Conservation (phyloP, 2,329 filamentous ascomycete genomes). For the Rasamsonia emersonii region DNA sequence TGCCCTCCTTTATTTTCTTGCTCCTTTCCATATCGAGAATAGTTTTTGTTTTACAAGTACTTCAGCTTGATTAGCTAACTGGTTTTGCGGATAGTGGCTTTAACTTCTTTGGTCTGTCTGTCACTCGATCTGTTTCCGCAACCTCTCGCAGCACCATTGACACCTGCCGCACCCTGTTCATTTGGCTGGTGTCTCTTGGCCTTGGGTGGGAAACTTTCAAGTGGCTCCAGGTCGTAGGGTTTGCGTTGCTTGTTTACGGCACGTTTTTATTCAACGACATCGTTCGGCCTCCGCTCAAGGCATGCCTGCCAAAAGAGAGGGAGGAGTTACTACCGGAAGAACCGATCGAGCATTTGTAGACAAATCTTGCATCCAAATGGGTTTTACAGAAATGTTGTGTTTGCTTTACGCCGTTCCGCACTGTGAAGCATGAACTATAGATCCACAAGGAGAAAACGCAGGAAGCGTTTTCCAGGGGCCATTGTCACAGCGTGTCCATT, state of each 20-base stretch:
- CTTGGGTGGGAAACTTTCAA: slow-evolving; percentile 98
- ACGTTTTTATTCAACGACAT: slow-evolving; percentile 96
- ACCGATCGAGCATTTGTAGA: slow-evolving; percentile 63
- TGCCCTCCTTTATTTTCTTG: slow-evolving; percentile 5
- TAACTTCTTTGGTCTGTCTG: slow-evolving; percentile 96
- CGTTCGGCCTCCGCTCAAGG: slow-evolving; percentile 69
- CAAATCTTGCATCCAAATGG: not conserved
- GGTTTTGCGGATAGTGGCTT: slow-evolving; percentile 60
- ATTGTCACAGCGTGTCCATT: too few relatives aligned
- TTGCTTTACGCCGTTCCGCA: not conserved
- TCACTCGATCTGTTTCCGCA: slow-evolving; percentile 81
- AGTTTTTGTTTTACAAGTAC: slow-evolving; percentile 5
- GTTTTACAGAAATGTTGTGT: not conserved
- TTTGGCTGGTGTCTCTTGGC: slow-evolving; percentile 90
- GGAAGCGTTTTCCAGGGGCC: too few relatives aligned
- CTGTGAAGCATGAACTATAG: too few relatives aligned
- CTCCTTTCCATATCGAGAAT: slow-evolving; percentile 1
- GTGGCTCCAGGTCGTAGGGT: slow-evolving; percentile 87
- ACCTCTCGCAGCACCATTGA: slow-evolving; percentile 94
- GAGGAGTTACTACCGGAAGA: slow-evolving; percentile 63
- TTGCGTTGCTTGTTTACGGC: slow-evolving; percentile 84
- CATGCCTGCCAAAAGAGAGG: slow-evolving; percentile 48
- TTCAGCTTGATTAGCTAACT: too few relatives aligned
- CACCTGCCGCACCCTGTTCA: slow-evolving; percentile 89
- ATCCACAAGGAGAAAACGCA: too few relatives aligned